Evolutionary conservation across 768 basidiomycete species (phyloP).

Genomic region (Pulveroboletus sp.): DNA sequence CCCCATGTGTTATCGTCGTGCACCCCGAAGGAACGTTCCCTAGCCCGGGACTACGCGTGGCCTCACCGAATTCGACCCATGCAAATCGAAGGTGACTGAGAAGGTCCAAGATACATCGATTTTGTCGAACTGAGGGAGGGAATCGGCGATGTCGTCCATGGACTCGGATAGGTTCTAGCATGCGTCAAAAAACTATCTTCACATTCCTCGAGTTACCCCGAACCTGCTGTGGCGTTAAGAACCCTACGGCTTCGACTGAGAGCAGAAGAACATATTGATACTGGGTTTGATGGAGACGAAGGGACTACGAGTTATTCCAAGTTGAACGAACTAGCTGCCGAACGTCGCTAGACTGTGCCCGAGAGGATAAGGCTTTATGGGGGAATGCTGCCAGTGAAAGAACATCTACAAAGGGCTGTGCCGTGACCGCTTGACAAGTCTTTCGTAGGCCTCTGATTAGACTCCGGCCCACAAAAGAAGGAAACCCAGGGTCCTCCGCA

Average conservation of each 20-base stretch:
- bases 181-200: slow-evolving; percentile 55
- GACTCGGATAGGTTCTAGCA: slow-evolving; percentile 65
- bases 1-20: too few species aligned
- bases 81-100: slow-evolving; percentile 1
- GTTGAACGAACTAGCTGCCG: slow-evolving; percentile 3
- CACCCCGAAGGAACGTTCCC: slow-evolving; percentile 3
- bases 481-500: too few species aligned
- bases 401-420: too few species aligned
- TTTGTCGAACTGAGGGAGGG: slow-evolving; percentile 2
- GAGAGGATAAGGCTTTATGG: slow-evolving; percentile 1
- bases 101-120: background rate
- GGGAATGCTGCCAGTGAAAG: slow-evolving; percentile 7
- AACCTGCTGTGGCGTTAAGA: slow-evolving; percentile 58
- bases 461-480: too few species aligned
- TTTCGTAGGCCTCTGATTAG: background rate
- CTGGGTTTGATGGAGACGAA: slow-evolving; percentile 8
- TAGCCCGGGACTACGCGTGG: background rate
- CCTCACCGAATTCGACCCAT: slow-evolving; percentile 4
- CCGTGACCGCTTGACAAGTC: too few species aligned
- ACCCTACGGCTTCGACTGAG: slow-evolving; percentile 44
- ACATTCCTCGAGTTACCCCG: slow-evolving; percentile 57
- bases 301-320: slow-evolving; percentile 5
- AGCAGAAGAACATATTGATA: slow-evolving; percentile 4
- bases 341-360: slow-evolving; percentile 4
- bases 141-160: slow-evolving; percentile 11